These are phyloP conservation scores for Herpomyces periplanetae DNA, from an alignment of 2,329 filamentous ascomycete genomes.

Conservation along the genomic window DNA sequence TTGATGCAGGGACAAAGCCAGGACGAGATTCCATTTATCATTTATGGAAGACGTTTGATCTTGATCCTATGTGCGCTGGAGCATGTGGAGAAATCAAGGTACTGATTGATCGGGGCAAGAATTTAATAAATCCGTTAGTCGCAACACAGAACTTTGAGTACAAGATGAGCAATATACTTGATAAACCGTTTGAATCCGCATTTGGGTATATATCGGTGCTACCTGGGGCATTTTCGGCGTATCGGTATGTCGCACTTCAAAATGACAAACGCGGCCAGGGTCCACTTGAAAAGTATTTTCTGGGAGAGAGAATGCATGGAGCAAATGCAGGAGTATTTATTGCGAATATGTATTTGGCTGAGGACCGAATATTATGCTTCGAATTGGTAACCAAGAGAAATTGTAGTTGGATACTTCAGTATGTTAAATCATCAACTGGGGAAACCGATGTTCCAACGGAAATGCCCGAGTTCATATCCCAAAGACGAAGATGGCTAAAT, in stretches of 20 bases:
- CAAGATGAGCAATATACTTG: constrained; percentile 97
- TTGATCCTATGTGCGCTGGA: constrained; percentile 86
- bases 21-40: constrained; percentile 86
- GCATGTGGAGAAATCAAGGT: constrained; percentile 97
- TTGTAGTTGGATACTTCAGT: constrained; percentile 85
- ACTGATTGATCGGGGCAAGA: constrained; percentile 56
- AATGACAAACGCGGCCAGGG: constrained; percentile 86
- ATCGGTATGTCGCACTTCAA: constrained; percentile 67
- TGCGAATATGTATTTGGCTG: constrained; percentile 94
- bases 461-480: constrained; percentile 73
- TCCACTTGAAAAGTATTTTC: constrained; percentile 80
- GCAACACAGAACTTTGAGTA: constrained; percentile 97
- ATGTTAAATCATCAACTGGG: constrained; percentile 83
- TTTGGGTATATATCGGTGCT: constrained; percentile 94
- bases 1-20: constrained; percentile 81
- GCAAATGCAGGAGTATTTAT: constrained; percentile 83
- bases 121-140: constrained; percentile 64
- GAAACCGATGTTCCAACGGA: constrained; percentile 88
- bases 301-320: constrained; percentile 77
- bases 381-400: constrained; percentile 91
- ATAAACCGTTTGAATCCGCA: constrained; percentile 82
- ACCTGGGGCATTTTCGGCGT: constrained; percentile 90
- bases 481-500: constrained; percentile 86
- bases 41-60: constrained; percentile 88
- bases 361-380: constrained; percentile 95